Evolutionary conservation across 495 filamentous ascomycete species (phyloP), one percentile per base, ranked within the genome.

Genomic region (Daldinia decipiens): DNA sequence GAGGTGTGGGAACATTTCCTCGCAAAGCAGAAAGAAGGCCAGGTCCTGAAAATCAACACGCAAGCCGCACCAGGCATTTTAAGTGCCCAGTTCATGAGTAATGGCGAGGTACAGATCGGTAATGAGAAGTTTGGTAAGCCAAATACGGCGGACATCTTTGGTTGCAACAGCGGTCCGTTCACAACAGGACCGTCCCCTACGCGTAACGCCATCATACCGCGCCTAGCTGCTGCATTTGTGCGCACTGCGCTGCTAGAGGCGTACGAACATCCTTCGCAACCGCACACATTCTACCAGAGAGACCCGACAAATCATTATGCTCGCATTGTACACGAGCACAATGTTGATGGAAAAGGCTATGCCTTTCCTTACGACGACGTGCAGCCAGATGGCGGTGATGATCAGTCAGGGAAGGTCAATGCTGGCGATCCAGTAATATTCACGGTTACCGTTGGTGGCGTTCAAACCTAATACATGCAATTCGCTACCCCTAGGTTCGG

Each of bases 281-380:
- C 83, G 2, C 65, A 75, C 0, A 83, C 82, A 11, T 91, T 89
- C 62, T 92, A 92, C 67, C 59, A 76, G 38, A 74, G 85, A 19
- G 71, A 83, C 1, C 80, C 87, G 39, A 92, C 90, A 9, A 94
- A 93, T 64, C 90, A 93, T 72, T 94, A 92, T 72, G 80, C 89
- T 2, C 76, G 90, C 11, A 83, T 94, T 56, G 86, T 92, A 62
- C 92, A 94, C 75, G 81, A 80, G 51, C 84, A 81, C 50, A 90
- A 89, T 67, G 62, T 87, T 6, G 91, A 93, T 78, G 82, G 85
- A 2, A 84, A 87, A 56, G 92, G 92, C 1, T 94, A 94, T 77
- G 89, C 90, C 0, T 93, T 93, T 76, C 90, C 92, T 2, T 94
- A 93, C 64, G 91, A 94, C 75, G 92, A 94, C 78, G 92, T 93